phyloP scores from a whole-genome alignment of 306 rosid species.

The Spatholobus suberectus region DNA sequence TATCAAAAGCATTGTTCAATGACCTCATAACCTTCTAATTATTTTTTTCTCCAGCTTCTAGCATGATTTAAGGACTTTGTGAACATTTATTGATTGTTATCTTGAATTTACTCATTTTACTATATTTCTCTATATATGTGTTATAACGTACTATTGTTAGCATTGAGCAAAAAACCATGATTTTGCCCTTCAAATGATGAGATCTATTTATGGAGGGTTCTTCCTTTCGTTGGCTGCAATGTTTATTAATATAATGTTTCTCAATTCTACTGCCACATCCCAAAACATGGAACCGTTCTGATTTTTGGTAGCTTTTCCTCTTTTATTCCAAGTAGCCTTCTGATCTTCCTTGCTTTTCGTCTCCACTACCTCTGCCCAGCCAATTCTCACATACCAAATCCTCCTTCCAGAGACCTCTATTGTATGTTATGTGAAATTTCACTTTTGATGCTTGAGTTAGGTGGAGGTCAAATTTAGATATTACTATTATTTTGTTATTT shows the following conservation, averaged over 20 bases:
- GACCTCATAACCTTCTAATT: constrained; percentile 18
- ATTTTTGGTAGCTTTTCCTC: too few relatives aligned
- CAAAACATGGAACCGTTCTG: background rate
- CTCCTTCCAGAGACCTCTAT: too few relatives aligned
- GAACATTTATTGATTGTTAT: constrained; percentile 25
- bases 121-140: background rate
- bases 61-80: constrained; percentile 23
- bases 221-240: constrained; percentile 57
- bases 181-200: background rate
- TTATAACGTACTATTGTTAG: background rate
- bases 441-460: too few relatives aligned
- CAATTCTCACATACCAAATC: too few relatives aligned
- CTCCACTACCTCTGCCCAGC: too few relatives aligned
- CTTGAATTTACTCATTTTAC: background rate
- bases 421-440: too few relatives aligned
- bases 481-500: too few relatives aligned
- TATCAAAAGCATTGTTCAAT: constrained; percentile 10
- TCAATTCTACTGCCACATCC: background rate
- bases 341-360: too few relatives aligned
- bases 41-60: background rate
- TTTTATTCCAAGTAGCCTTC: too few relatives aligned
- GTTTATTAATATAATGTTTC: too few relatives aligned
- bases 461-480: too few relatives aligned
- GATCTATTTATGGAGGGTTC: constrained; percentile 56
- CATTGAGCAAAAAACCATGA: background rate